Evolutionary conservation across 495 filamentous ascomycete species (phyloP).

Genomic region (Neurospora tetraspora): DNA sequence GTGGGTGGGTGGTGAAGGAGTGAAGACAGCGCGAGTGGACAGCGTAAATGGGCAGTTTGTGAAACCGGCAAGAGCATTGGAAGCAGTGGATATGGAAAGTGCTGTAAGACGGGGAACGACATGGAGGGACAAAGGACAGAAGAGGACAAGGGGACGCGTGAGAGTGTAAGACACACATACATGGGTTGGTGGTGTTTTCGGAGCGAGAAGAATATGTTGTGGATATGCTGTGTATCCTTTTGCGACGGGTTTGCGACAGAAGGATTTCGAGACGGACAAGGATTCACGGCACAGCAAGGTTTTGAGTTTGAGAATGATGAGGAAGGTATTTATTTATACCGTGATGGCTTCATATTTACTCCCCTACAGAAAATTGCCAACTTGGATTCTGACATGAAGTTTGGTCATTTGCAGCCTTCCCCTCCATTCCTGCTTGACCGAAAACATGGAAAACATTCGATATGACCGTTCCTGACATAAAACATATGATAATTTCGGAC

Average conservation of each 20-base stretch:
- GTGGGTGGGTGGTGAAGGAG: not conserved
- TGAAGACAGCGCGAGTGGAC: not conserved
- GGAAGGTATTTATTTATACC: not conserved
- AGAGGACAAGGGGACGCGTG: not conserved
- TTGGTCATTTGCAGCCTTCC: not conserved
- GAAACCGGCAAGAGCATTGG: not conserved
- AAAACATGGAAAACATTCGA: not conserved
- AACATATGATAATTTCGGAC: not conserved
- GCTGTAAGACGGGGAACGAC: not conserved
- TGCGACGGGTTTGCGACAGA: not conserved
- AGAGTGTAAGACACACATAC: not conserved
- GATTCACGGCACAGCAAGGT: not conserved
- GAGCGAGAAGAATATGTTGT: not conserved
- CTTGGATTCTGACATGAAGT: not conserved
- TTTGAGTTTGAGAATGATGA: not conserved
- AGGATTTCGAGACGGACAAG: not conserved
- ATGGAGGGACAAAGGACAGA: not conserved
- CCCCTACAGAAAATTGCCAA: not conserved
- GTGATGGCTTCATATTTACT: accelerated
- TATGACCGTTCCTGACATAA: not conserved
- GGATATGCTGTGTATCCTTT: not conserved
- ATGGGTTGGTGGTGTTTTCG: not conserved
- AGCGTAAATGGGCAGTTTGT: not conserved
- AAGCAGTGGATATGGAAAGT: not conserved
- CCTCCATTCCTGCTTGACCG: not conserved